Percentiles rank a stretch among this genome's conserved stretches.
Evolutionary conservation across 306 rosid genomes (phyloP).

Genomic region (Lablab purpureus): DNA sequence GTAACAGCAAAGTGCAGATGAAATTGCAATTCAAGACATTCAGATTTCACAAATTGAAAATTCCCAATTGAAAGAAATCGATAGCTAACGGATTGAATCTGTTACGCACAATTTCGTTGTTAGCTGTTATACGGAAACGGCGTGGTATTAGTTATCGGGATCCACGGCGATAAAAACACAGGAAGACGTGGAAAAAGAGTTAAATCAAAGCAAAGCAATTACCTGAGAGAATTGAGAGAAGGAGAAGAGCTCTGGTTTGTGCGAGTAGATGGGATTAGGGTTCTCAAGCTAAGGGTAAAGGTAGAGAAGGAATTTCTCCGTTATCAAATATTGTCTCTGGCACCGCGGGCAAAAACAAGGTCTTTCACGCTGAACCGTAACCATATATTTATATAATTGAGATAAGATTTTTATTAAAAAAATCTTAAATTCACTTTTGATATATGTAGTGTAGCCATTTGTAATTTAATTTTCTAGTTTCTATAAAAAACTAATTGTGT

Average conservation of each 20-base stretch:
- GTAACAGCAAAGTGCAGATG: conserved; percentile 6
- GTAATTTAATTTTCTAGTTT: too few relatives aligned
- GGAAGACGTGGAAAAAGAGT: background rate
- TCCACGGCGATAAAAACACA: background rate
- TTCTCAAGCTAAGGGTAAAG: conserved; percentile 32
- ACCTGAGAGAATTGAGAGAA: conserved; percentile 48
- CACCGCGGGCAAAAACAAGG: conserved; percentile 1
- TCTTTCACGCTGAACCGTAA: background rate
- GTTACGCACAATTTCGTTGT: background rate
- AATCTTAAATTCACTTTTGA: too few relatives aligned
- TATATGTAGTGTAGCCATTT: too few relatives aligned
- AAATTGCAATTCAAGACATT: conserved; percentile 36
- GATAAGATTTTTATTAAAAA: background rate
- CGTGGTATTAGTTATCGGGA: background rate
- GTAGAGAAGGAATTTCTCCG: background rate
- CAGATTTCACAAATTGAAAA: background rate
- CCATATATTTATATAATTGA: background rate
- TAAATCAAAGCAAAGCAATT: background rate
- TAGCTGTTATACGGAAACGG: background rate
- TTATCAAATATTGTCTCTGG: conserved; percentile 28
- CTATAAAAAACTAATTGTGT: too few relatives aligned
- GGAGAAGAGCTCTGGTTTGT: background rate
- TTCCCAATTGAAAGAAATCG: conserved; percentile 9
- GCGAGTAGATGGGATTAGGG: conserved; percentile 53
- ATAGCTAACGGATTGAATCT: conserved; percentile 1